phyloP scores from a whole-genome alignment of 2,329 filamentous ascomycete species.

The Aspergillus terreus region DNA sequence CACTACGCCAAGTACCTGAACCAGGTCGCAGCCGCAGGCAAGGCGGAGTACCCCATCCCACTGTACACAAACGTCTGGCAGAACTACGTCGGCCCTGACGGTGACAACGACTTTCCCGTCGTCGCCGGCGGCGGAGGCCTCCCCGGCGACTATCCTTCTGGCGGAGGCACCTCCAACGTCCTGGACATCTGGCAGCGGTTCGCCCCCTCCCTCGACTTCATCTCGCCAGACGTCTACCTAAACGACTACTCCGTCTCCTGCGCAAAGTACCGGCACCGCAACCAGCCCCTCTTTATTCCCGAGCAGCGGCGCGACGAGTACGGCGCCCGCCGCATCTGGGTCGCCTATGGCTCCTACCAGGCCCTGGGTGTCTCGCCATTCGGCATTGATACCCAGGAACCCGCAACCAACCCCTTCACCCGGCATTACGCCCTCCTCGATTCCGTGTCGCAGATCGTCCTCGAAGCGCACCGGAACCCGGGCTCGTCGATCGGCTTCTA shows the following conservation, averaged over 20 bases:
- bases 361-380: conserved; percentile 37
- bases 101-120: conserved; percentile 31
- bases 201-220: conserved; percentile 45
- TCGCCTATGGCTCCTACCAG: conserved; percentile 34
- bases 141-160: conserved; percentile 49
- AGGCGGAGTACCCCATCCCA: conserved; percentile 40
- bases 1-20: conserved; percentile 42
- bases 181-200: conserved; percentile 45
- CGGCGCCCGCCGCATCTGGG: conserved; percentile 39
- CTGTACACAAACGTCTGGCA: conserved; percentile 48
- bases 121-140: conserved; percentile 42
- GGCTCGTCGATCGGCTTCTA: conserved; percentile 40
- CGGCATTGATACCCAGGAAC: conserved; percentile 40
- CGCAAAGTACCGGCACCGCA: conserved; percentile 39
- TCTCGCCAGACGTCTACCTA: conserved; percentile 48
- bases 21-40: conserved; percentile 40
- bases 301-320: conserved; percentile 47
- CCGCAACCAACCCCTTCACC: conserved; percentile 11
- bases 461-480: conserved; percentile 38
- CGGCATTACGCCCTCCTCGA: conserved; percentile 39
- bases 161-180: conserved; percentile 41
- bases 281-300: conserved; percentile 47
- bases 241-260: conserved; percentile 43
- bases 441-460: conserved; percentile 31
- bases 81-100: conserved; percentile 36